Percentiles rank a stretch among this genome's conserved stretches.
phyloP scores from a whole-genome alignment of 371 early-diverging fungal genomes.

The Batkoa obscura region DNA sequence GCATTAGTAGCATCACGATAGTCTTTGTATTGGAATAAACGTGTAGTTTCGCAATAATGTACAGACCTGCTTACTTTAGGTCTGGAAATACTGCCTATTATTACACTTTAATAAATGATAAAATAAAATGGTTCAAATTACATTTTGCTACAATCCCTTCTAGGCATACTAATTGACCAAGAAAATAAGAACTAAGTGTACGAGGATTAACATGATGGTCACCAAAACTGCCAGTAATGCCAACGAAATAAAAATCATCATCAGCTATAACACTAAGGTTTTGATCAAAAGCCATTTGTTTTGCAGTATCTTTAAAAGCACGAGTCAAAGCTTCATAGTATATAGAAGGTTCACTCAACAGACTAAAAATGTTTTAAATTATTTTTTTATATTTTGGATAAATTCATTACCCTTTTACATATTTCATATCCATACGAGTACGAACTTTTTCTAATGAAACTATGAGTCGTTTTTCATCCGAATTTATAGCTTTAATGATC shows the following conservation, averaged over 20 bases:
- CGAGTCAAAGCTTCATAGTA: constrained; percentile 33
- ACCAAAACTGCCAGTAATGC: constrained; percentile 91
- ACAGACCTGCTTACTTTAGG: constrained; percentile 92
- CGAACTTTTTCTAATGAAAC: background rate
- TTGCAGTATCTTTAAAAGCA: constrained; percentile 64
- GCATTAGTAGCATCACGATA: constrained; percentile 68
- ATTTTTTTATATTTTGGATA: too few relatives aligned
- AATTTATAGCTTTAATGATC: background rate
- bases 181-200: constrained; percentile 54
- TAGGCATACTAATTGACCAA: constrained; percentile 85
- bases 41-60: constrained; percentile 79
- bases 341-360: constrained; percentile 61
- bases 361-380: constrained; percentile 13
- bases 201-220: constrained; percentile 80
- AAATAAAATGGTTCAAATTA: constrained; percentile 12
- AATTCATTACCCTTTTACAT: too few relatives aligned
- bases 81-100: constrained; percentile 72
- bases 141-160: constrained; percentile 99
- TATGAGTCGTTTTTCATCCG: background rate
- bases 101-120: background rate
- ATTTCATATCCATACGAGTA: background rate
- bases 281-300: constrained; percentile 26
- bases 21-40: constrained; percentile 66
- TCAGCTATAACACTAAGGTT: constrained; percentile 16
- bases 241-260: constrained; percentile 43